Conservation (phyloP, 257 asterid genomes). For the Solanum rostratum region DNA sequence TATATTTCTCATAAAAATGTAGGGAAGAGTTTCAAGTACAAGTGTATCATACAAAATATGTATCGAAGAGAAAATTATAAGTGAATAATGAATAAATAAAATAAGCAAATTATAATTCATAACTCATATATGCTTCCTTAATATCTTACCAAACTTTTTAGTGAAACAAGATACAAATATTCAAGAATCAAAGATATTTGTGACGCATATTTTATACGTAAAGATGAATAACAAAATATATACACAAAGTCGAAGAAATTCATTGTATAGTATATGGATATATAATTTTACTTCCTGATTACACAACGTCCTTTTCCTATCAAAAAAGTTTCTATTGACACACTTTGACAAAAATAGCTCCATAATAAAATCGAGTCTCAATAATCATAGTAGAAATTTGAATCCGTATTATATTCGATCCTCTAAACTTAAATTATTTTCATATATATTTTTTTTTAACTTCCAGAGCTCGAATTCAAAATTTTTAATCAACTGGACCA, state of each 20-base stretch:
- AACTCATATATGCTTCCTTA: background rate
- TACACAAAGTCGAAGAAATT: too few relatives aligned
- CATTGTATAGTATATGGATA: too few relatives aligned
- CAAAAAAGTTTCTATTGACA: background rate
- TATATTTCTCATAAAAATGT: too few relatives aligned
- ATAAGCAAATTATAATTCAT: background rate
- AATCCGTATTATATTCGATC: accelerated
- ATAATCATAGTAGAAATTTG: background rate
- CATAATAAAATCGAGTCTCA: background rate
- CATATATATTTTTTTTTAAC: accelerated
- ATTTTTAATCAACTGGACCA: background rate
- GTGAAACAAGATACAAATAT: background rate
- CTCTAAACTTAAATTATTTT: background rate
- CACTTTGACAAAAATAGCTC: background rate
- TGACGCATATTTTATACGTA: background rate
- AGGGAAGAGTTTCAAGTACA: too few relatives aligned
- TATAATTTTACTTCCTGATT: too few relatives aligned
- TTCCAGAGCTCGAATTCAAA: accelerated
- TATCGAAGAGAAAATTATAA: background rate
- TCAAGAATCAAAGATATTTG: background rate
- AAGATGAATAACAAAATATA: too few relatives aligned
- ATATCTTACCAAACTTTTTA: background rate
- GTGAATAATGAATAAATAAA: background rate
- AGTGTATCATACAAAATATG: background rate
- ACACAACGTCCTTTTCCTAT: background rate